Evolutionary conservation across 129 eudicot species (phyloP), one percentile per base, ranked within the genome.

Genomic region (Artemisia tridentata): DNA sequence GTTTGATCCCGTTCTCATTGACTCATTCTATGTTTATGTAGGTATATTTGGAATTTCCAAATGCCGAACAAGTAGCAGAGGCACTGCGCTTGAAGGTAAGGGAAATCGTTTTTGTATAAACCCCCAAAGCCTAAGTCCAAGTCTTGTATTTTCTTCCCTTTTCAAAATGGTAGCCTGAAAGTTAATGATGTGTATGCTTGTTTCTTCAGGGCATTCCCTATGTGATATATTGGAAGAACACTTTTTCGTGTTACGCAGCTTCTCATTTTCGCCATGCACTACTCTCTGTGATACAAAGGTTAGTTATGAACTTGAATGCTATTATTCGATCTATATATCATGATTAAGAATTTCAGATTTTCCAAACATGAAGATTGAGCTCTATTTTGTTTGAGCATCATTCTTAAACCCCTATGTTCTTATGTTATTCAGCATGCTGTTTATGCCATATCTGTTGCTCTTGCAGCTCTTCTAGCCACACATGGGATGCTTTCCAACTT

Each of bases 401-500:
- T 14, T 60, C 27, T 38, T 60, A 4, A 67, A 31, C 31, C 2
- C 50, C 49, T 51, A 47, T 25, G 12, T 11, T 66, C 17, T 45
- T 41, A 8, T 15, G 16, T 23, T 23, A 34, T 52, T 49, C 11
- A 18, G 55, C 57, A 56, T 29, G 38, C 20, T 73, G 27, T 76
- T 11, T 61, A 58, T 68, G 10, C 16, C 20, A 11, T 72, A 17
- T 56, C 64, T 55, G 50, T 14, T 66, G 19, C 51, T 65, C 71
- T 63, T 80, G 81, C 84, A 93, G 98, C 72, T 89, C 98, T 6
- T 80, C 92, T 31, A 85, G 96, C 83, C 98, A 93, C 79, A 75
- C 90, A 0, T 93, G 98, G 96, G 98, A 93, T 84, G 97, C 95
- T 19, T 93, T 93, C 78, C 96, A 86, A 57, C 83, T 93, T 23